Evolutionary conservation across 2,329 filamentous ascomycete species (phyloP), one percentile per base, ranked within the genome.

Genomic region (Curvularia eragrostidis): DNA sequence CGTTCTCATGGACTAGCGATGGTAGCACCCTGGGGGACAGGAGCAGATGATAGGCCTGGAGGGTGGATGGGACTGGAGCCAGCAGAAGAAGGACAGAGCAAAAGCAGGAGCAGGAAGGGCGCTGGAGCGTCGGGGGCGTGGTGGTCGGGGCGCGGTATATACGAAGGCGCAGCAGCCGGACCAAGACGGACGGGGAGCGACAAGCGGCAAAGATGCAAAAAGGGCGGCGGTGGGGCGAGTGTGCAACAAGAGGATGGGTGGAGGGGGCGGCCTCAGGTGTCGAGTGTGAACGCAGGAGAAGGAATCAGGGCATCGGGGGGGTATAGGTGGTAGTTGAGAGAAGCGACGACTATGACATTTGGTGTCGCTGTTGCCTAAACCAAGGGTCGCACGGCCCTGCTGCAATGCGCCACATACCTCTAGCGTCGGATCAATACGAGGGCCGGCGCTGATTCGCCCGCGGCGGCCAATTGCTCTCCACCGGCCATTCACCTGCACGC

Each of bases 141-240:
- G 53, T 58, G 52, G 58, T 63, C 15, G 53, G 56, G 62, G 41
- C 15, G 41, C 41, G 23, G 65, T 69, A 70, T 70, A 72, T 72
- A 70, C 62, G 70, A 74, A 69, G 73, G 71, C 71, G 72, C 69
- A 66, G 72, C 71, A 69, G 56, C 52, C 56, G 64, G 64, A 57
- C 67, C 68, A 54, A 70, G 64, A 71, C 66, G 68, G 63, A 62
- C 61, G 65, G 66, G 63, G 67, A 63, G 63, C 63, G 69, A 68
- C 62, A 61, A 59, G 63, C 65, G 69, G 69, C 62, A 63, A 61
- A 63, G 32, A 39, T 60, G 64, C 63, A 63, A 48, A 67, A 49
- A 68, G 62, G 59, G 64, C 66, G 64, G 67, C 66, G 60, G 66
- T 62, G 60, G 68, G 66, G 58, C 34, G 52, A 49, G 54, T 46